Conservation (phyloP, 176 grass and related monocot species). For the Zoysia pacifica region DNA sequence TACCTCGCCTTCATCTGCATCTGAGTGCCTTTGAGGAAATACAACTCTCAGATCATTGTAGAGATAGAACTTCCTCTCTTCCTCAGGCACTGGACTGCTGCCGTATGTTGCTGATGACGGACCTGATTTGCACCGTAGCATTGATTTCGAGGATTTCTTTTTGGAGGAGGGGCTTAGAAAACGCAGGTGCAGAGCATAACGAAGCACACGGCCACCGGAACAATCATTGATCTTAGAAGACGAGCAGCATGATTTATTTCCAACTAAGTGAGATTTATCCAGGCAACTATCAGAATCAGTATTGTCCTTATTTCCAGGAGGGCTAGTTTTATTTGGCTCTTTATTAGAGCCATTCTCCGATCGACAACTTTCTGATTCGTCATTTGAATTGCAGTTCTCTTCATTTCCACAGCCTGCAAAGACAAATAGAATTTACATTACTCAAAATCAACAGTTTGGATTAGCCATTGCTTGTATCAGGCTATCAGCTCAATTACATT, state of each 20-base stretch:
- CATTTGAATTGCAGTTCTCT: conserved; percentile 27
- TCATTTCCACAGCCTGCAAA: conserved; percentile 42
- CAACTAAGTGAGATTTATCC: conserved; percentile 25
- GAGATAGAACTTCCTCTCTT: conserved; percentile 75
- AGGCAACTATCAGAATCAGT: conserved; percentile 44
- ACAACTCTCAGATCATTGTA: conserved; percentile 98
- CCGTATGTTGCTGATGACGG: conserved; percentile 46
- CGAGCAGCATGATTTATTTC: conserved; percentile 45
- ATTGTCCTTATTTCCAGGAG: conserved; percentile 35
- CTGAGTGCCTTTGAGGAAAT: conserved; percentile 93
- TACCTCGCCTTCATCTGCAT: conserved; percentile 97
- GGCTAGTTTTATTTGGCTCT: conserved; percentile 41
- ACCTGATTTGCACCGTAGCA: conserved; percentile 82
- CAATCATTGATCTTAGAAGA: conserved; percentile 71
- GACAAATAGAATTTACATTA: neutral
- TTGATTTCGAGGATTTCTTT: conserved; percentile 63
- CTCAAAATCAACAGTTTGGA: conserved; percentile 16
- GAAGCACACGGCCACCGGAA: conserved; percentile 59
- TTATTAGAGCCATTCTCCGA: conserved; percentile 36
- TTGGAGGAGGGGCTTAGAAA: conserved; percentile 66
- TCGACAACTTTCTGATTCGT: conserved; percentile 43
- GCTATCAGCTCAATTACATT: conserved; percentile 57
- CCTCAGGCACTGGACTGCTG: conserved; percentile 26
- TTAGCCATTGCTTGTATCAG: conserved; percentile 28
- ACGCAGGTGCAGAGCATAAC: conserved; percentile 88